Evolutionary conservation across 1,284 basidiomycete genomes (phyloP), one percentile per base, ranked within the genome.

Genomic region (Ceratobasidium sp.): DNA sequence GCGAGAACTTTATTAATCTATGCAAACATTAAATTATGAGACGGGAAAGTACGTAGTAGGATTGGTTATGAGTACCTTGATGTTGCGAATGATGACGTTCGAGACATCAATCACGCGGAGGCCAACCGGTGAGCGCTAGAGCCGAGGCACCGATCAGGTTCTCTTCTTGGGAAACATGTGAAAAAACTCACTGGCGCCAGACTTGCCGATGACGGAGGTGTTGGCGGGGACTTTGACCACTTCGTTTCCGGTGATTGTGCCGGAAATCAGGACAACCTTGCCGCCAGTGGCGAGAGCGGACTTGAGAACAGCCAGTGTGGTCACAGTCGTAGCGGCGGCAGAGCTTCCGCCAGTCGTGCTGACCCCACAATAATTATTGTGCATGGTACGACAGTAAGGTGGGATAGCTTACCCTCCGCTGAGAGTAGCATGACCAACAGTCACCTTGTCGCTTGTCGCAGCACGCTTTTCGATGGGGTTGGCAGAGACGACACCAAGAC

Each of bases 11-110:
- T 88, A 48, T 86, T 86, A 73, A 88, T 86, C 66, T 69, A 41
- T 27, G 35, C 2, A 52, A 8, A 6, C 44, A 66, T n/a, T n/a
- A n/a, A n/a, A n/a, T n/a, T n/a, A n/a, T n/a, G n/a, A n/a, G n/a
- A n/a, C n/a, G n/a, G n/a, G n/a, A n/a, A n/a, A n/a, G n/a, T n/a
- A n/a, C n/a, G n/a, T n/a, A n/a, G n/a, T n/a, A n/a, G n/a, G n/a
- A n/a, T n/a, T n/a, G n/a, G n/a, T n/a, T n/a, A n/a, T n/a, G n/a
- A n/a, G n/a, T n/a, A 74, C 57, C 81, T 87, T 88, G 81, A 88
- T 80, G 81, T 88, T 88, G 41, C 88, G 85, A 79, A 88, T 85
- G 80, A 88, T 88, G 67, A 88, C 87, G 78, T 88, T 88, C 46
- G 79, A 81, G 54, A 84, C 84, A 46, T 85, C 81, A 59, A 87